Percentiles rank a stretch among this genome's conserved stretches.
Evolutionary conservation across 192 early-diverging fungal genomes (phyloP).

Genomic region (Coemansia sp.): DNA sequence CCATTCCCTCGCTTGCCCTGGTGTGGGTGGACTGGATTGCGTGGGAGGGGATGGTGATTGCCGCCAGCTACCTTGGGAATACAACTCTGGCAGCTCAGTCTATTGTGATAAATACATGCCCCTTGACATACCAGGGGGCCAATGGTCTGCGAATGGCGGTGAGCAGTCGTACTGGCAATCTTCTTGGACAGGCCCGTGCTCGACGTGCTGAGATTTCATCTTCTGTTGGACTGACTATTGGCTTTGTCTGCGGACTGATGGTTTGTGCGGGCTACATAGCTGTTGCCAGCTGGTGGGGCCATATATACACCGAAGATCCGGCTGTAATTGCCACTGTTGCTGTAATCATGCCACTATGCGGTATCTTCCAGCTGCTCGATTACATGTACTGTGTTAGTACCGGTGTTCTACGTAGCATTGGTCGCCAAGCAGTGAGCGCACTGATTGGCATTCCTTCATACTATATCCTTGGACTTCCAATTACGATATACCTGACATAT

Average conservation of each 20-base stretch:
- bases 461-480: conserved; percentile 59
- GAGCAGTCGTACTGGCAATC: conserved; percentile 59
- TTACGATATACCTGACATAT: conserved; percentile 59
- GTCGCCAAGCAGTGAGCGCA: conserved; percentile 56
- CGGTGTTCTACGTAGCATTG: conserved; percentile 58
- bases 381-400: conserved; percentile 62
- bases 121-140: conserved; percentile 58
- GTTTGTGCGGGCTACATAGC: conserved; percentile 20
- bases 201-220: conserved; percentile 44
- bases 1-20: conserved; percentile 76
- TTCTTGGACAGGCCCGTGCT: conserved; percentile 48
- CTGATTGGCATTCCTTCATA: conserved; percentile 57
- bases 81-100: conserved; percentile 59
- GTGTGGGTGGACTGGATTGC: conserved; percentile 70
- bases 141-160: conserved; percentile 61
- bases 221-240: conserved; percentile 31
- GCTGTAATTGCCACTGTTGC: conserved; percentile 74
- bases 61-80: conserved; percentile 61
- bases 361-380: conserved; percentile 69
- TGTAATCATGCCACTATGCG: conserved; percentile 75
- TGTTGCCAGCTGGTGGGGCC: conserved; percentile 53
- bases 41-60: conserved; percentile 50
- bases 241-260: conserved; percentile 16
- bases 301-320: conserved; percentile 66
- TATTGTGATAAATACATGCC: conserved; percentile 59